phyloP scores from a whole-genome alignment of 345 rosid species.

The Cardamine occulta region DNA sequence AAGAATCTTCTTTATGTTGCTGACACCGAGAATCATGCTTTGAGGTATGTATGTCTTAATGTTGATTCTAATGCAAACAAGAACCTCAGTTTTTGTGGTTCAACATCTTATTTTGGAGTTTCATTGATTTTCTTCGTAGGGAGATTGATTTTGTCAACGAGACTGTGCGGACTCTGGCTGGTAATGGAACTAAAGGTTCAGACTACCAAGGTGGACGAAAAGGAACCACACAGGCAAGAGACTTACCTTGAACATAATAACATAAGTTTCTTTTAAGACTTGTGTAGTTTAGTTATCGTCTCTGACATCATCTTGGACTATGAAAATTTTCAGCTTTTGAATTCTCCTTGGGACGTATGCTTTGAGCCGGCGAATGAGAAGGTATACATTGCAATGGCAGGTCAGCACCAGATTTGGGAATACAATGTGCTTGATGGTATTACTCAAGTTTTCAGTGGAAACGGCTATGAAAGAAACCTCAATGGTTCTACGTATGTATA shows the following conservation, averaged over 20 bases:
- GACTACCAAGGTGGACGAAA: conserved; percentile 83
- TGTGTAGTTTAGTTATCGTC: too few species aligned
- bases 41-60: conserved; percentile 55
- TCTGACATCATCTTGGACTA: background rate
- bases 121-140: conserved; percentile 44
- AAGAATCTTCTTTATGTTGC: conserved; percentile 84
- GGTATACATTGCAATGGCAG: conserved; percentile 94
- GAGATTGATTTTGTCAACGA: conserved; percentile 90
- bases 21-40: conserved; percentile 95
- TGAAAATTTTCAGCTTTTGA: conserved; percentile 62
- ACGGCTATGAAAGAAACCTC: conserved; percentile 90
- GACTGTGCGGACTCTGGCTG: conserved; percentile 79
- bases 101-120: background rate
- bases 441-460: conserved; percentile 83
- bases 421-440: conserved; percentile 65
- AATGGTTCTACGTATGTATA: conserved; percentile 74
- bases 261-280: conserved; percentile 1
- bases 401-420: conserved; percentile 97
- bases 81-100: background rate
- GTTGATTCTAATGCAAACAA: background rate
- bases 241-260: background rate
- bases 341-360: conserved; percentile 98
- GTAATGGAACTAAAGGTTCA: conserved; percentile 94
- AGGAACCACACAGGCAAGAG: conserved; percentile 74
- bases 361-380: conserved; percentile 67